phyloP scores from a whole-genome alignment of 257 asterid species.

The Thymus quinquecostatus region DNA sequence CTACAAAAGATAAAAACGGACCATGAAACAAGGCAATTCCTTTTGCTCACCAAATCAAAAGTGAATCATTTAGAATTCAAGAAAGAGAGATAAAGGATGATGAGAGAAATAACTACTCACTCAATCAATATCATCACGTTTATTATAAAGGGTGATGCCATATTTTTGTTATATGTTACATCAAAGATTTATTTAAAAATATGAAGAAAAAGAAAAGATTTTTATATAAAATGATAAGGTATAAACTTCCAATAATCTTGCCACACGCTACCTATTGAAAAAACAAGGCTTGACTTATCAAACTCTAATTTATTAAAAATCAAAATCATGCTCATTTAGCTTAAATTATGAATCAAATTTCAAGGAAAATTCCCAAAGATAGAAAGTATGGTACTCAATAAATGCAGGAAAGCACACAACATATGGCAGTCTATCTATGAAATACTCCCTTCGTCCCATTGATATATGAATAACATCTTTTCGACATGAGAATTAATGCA shows the following conservation, averaged over 20 bases:
- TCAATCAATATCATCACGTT: constrained; percentile 26
- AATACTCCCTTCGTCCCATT: too few species aligned
- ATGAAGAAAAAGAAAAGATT: too few species aligned
- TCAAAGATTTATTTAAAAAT: constrained; percentile 14
- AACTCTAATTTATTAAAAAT: background rate
- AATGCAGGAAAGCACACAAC: constrained; percentile 11
- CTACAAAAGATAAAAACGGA: constrained; percentile 35
- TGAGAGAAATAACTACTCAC: constrained; percentile 19
- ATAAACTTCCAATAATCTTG: background rate
- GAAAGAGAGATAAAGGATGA: constrained; percentile 22
- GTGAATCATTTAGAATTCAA: constrained; percentile 20
- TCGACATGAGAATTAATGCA: too few species aligned
- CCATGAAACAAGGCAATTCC: constrained; percentile 8
- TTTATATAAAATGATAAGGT: background rate
- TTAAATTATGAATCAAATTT: background rate
- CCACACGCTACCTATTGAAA: constrained; percentile 2
- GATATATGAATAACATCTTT: too few species aligned
- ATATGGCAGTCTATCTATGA: constrained; percentile 15
- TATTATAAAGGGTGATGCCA: constrained; percentile 1
- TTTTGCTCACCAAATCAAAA: constrained; percentile 28
- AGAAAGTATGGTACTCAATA: constrained; percentile 1
- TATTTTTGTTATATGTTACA: constrained; percentile 23
- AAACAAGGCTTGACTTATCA: background rate
- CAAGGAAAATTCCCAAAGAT: background rate
- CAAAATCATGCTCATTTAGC: background rate